Evolutionary conservation across 148 eudicot species (phyloP).

Genomic region (Linanthus parryae): DNA sequence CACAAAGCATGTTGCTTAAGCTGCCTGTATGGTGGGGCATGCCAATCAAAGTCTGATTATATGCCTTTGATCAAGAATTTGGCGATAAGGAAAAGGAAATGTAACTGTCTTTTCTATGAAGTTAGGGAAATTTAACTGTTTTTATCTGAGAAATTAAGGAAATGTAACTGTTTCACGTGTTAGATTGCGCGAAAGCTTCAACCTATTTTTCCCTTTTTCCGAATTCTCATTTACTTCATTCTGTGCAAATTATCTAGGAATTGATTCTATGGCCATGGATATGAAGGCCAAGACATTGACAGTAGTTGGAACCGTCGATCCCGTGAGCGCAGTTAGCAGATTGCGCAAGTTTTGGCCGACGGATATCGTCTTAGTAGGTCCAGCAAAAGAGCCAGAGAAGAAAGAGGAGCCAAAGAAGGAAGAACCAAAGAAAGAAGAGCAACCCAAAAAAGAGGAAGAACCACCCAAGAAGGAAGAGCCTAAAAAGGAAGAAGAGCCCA

Average conservation of each 20-base stretch:
- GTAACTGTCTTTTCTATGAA: no score
- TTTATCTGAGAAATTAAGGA: no score
- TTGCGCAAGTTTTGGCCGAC: conserved; percentile 44
- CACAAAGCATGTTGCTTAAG: no score
- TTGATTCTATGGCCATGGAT: conserved; percentile 46
- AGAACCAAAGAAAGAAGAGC: conserved; percentile 30
- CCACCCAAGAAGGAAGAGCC: conserved; percentile 22
- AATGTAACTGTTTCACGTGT: no score
- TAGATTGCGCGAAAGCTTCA: no score
- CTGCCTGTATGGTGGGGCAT: no score
- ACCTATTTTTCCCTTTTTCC: no score
- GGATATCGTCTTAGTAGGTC: conserved; percentile 42
- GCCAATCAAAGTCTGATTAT: no score
- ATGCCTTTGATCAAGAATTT: no score
- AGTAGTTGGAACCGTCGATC: conserved; percentile 49
- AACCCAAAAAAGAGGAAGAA: conserved; percentile 22
- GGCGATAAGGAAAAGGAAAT: no score
- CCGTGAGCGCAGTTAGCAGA: conserved; percentile 41
- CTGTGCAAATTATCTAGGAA: conserved; percentile 34
- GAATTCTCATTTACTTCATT: no score
- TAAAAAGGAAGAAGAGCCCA: conserved; percentile 19
- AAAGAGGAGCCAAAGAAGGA: conserved; percentile 33
- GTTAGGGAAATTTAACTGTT: no score
- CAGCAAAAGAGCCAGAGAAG: conserved; percentile 46
- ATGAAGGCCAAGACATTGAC: conserved; percentile 43